Evolutionary conservation across 2,329 filamentous ascomycete genomes (phyloP), one percentile per base, ranked within the genome.

Genomic region (Colletotrichum tropicale): DNA sequence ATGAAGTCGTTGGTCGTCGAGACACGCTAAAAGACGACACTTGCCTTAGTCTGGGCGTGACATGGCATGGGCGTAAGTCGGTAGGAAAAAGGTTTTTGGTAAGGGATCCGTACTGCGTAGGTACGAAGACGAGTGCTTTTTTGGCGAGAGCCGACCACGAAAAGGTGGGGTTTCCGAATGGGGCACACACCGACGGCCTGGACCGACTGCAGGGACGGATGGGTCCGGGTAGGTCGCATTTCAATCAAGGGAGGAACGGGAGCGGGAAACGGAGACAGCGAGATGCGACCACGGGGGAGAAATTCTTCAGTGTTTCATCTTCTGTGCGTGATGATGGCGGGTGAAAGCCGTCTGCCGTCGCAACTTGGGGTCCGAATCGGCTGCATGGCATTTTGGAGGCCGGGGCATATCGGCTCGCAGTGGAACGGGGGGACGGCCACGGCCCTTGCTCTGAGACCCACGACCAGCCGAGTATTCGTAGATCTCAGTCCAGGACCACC

Each of bases 251-350:
- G 52, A 75, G 52, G 43, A 65, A 58, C 43, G 43, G 43, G 48
- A 38, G 56, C 70, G 58, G 71, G 55, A 48, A 32, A 74, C 71
- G 71, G 71, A 34, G 48, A 66, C 24, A 56, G 70, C 64, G 73
- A 73, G 56, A 73, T 65, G 64, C 21, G 70, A 68, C 64, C 32
- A 38, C 18, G 69, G 64, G 56, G 64, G 48, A 65, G 64, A 43
- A 73, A 52, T 75, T 75, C 73, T 75, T 75, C 70, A 75, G 70
- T 75, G 73, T 75, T 73, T 75, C 73, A 75, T 65, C 65, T 72
- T 60, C 70, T 67, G 52, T 52, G 28, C 28, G 30, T 21, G 24
- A 38, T 28, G 62, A 66, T 52, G 62, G 36, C 24, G 24, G 32
- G 34, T 34, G 60, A 74, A 58, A 52, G 43, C 43, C 43, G 43